Percentiles rank a stretch among this genome's conserved stretches.
These are phyloP conservation scores for Striga asiatica DNA, from an alignment of 257 asterid species.

Conservation along the genomic window DNA sequence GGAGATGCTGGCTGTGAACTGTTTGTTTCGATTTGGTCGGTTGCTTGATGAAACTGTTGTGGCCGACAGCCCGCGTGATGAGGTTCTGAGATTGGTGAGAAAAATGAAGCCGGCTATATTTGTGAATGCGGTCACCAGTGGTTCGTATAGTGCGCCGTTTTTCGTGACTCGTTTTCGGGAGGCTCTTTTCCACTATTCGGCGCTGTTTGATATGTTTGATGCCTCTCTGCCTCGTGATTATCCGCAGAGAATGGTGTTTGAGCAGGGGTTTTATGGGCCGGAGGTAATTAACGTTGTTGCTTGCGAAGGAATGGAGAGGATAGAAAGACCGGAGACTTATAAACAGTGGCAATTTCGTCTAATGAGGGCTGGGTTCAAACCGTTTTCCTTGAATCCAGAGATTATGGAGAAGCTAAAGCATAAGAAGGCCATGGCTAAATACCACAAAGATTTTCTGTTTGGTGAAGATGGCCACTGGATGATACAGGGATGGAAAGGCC, in stretches of 20 bases:
- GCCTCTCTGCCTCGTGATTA: slow-evolving; percentile 59
- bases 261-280: slow-evolving; percentile 65
- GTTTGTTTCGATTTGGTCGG: slow-evolving; percentile 42
- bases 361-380: slow-evolving; percentile 68
- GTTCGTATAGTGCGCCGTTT: slow-evolving; percentile 69
- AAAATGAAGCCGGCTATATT: slow-evolving; percentile 63
- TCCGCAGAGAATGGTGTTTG: slow-evolving; percentile 54
- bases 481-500: slow-evolving; percentile 96
- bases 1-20: slow-evolving; percentile 72
- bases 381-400: slow-evolving; percentile 38
- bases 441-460: slow-evolving; percentile 60
- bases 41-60: slow-evolving; percentile 68
- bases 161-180: slow-evolving; percentile 85
- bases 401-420: slow-evolving; percentile 38
- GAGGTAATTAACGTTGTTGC: slow-evolving; percentile 73
- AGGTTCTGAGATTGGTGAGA: slow-evolving; percentile 47
- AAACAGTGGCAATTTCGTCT: slow-evolving; percentile 87
- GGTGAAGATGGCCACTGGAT: slow-evolving; percentile 78
- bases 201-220: slow-evolving; percentile 79
- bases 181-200: slow-evolving; percentile 71
- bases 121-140: slow-evolving; percentile 41
- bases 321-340: slow-evolving; percentile 84
- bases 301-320: slow-evolving; percentile 81
- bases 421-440: slow-evolving; percentile 35
- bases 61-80: slow-evolving; percentile 70